phyloP scores from a whole-genome alignment of 768 basidiomycete species.

The Naganishia randhawae region DNA sequence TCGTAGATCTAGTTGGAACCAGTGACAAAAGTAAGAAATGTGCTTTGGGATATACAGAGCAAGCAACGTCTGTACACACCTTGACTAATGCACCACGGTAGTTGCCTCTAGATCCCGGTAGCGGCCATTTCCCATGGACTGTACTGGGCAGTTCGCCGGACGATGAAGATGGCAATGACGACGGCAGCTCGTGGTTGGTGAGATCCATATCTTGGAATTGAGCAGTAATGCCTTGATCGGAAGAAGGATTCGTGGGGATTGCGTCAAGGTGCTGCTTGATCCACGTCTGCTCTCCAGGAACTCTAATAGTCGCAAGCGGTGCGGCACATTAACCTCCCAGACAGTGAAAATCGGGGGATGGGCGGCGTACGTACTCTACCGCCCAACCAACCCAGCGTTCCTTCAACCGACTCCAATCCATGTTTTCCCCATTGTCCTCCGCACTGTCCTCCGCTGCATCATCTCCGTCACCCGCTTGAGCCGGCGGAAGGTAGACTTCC shows the following conservation, averaged over 20 bases:
- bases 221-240: background rate
- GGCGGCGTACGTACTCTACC: conserved; percentile 40
- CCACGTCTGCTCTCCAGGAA: conserved; percentile 45
- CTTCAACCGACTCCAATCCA: conserved; percentile 41
- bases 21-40: background rate
- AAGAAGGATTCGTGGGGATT: too few species aligned
- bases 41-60: background rate
- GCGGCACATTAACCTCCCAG: background rate
- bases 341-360: background rate
- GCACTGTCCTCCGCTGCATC: background rate
- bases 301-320: conserved; percentile 29
- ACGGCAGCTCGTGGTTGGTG: background rate
- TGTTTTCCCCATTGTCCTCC: background rate
- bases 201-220: background rate
- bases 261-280: conserved; percentile 14
- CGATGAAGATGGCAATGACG: background rate
- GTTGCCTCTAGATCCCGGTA: conserved; percentile 29
- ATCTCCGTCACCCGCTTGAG: background rate
- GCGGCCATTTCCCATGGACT: conserved; percentile 40
- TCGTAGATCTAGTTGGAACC: conserved; percentile 46
- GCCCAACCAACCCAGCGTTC: conserved; percentile 50
- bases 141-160: conserved; percentile 10
- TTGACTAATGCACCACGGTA: conserved; percentile 49
- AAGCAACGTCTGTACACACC: conserved; percentile 27
- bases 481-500: conserved; percentile 45